Evolutionary conservation across 306 rosid genomes (phyloP).

Genomic region (Potentilla sterilis): DNA sequence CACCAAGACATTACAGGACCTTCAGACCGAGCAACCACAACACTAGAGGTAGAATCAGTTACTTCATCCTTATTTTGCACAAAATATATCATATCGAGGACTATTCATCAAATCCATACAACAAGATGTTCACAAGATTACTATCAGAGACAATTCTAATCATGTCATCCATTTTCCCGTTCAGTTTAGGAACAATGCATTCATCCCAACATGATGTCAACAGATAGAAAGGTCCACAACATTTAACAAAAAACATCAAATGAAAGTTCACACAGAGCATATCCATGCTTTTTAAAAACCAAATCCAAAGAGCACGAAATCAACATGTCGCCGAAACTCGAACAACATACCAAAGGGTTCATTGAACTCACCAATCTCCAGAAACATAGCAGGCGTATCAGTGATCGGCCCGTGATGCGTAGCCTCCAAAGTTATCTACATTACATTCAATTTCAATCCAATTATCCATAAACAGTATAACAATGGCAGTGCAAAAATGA

Average conservation of each 20-base stretch:
- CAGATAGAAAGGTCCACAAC: not conserved
- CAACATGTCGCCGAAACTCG: not conserved
- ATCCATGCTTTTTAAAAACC: not conserved
- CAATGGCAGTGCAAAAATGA: not conserved
- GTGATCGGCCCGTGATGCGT: conserved; percentile 96
- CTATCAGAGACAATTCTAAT: not conserved
- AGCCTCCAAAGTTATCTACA: conserved; percentile 90
- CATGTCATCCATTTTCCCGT: not conserved
- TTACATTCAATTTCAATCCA: not conserved
- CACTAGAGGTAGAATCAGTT: not conserved
- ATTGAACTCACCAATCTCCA: conserved; percentile 77
- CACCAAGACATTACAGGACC: not conserved
- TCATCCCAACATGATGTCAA: not conserved
- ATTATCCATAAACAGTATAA: not conserved
- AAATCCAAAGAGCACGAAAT: not conserved
- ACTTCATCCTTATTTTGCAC: not conserved
- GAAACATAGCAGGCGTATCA: conserved; percentile 73
- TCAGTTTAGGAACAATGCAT: not conserved
- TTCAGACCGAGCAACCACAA: not conserved
- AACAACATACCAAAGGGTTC: not conserved
- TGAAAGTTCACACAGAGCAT: not conserved
- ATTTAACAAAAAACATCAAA: not conserved
- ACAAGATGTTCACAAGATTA: not conserved
- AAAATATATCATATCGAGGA: not conserved
- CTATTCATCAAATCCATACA: not conserved